Conservation (phyloP, 352 stramenopile species). For the Phytophthora quininea region DNA sequence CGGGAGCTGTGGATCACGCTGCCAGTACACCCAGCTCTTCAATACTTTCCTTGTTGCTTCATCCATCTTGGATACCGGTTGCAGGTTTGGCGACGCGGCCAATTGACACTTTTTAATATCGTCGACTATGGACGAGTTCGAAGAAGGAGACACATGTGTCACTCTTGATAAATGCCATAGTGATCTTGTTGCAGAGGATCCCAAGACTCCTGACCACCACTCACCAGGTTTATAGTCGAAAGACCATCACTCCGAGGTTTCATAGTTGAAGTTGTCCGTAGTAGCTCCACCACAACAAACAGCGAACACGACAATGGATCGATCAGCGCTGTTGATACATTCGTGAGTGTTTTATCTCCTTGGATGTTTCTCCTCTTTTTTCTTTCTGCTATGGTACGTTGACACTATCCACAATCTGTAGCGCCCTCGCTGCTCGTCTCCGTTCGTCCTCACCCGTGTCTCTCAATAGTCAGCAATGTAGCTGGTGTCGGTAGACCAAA, state of each 20-base stretch:
- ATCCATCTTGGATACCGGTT: neutral
- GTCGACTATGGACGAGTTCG: neutral
- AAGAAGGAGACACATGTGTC: neutral
- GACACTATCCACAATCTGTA: constrained; percentile 52
- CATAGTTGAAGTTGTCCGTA: neutral
- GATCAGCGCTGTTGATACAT: constrained; percentile 6
- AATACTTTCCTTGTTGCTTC: constrained; percentile 4
- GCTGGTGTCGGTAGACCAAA: constrained; percentile 13
- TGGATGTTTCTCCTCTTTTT: constrained; percentile 8
- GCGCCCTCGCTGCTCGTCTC: constrained; percentile 7
- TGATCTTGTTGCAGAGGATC: constrained; percentile 4
- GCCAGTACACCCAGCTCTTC: constrained; percentile 68
- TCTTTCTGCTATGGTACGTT: constrained; percentile 50
- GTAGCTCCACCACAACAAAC: neutral
- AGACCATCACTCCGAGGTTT: too few species aligned
- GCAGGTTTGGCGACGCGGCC: neutral
- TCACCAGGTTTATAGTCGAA: neutral
- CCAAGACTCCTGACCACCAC: constrained; percentile 12
- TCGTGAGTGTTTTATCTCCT: constrained; percentile 13
- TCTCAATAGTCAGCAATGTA: constrained; percentile 6
- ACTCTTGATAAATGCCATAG: neutral
- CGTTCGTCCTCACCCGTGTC: constrained; percentile 12
- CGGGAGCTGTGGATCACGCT: constrained; percentile 43
- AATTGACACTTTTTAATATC: neutral
- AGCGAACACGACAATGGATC: neutral